phyloP scores from a whole-genome alignment of 768 basidiomycete genomes.

The Gloeophyllum trabeum region DNA sequence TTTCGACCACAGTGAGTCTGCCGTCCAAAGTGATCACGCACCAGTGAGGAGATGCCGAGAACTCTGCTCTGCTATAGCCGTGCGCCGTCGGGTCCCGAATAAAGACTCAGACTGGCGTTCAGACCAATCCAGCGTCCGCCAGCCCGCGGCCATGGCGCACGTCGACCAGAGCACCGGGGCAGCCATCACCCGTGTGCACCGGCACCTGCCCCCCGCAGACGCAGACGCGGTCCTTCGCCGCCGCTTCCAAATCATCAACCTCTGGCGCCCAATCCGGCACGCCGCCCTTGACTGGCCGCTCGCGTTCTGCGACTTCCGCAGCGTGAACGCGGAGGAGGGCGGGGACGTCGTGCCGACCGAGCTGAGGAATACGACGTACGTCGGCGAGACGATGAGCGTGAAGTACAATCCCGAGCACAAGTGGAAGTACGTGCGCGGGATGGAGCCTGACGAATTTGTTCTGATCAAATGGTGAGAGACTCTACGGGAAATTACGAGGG shows the following conservation, averaged over 20 bases:
- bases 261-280: slow-evolving; percentile 41
- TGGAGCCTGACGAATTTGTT: slow-evolving; percentile 31
- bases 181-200: slow-evolving; percentile 28
- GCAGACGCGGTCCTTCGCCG: slow-evolving; percentile 24
- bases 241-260: slow-evolving; percentile 42
- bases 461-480: slow-evolving; percentile 34
- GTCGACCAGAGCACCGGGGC: slow-evolving; percentile 33
- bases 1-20: slow-evolving; percentile 50
- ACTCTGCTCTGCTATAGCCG: slow-evolving; percentile 17
- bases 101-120: slow-evolving; percentile 20
- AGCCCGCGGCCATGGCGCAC: slow-evolving; percentile 30
- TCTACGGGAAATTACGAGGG: neutral
- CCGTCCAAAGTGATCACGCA: too few species aligned
- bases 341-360: slow-evolving; percentile 26
- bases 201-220: slow-evolving; percentile 29
- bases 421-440: slow-evolving; percentile 35
- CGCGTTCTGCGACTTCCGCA: slow-evolving; percentile 34
- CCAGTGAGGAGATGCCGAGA: too few species aligned
- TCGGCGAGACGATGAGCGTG: slow-evolving; percentile 31
- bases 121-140: too few species aligned
- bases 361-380: slow-evolving; percentile 27
- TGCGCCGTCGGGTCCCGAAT: slow-evolving; percentile 29
- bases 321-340: slow-evolving; percentile 22
- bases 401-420: slow-evolving; percentile 25
- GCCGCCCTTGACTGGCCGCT: slow-evolving; percentile 36